Evolutionary conservation across 139 green algal species (phyloP).

Genomic region (Chlamydomonas sp.): DNA sequence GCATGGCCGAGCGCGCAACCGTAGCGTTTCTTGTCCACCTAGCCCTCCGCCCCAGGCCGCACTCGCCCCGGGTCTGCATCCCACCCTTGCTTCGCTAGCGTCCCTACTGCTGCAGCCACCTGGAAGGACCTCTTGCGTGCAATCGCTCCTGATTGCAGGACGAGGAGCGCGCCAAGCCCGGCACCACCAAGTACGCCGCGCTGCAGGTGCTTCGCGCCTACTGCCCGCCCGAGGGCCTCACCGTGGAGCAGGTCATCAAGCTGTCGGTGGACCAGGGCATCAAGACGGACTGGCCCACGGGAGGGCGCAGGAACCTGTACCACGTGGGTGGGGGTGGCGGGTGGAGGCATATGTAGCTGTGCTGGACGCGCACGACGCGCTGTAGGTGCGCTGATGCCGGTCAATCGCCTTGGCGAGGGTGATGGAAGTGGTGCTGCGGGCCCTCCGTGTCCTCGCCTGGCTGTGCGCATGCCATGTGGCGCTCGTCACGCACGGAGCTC

Average conservation of each 20-base stretch:
- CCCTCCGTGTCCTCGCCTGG: too few species aligned
- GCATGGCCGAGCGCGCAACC: too few species aligned
- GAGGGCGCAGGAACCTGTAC: conserved; percentile 39
- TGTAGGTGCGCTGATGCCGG: too few species aligned
- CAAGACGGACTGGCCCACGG: conserved; percentile 45
- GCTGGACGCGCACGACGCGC: background rate
- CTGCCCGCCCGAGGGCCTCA: background rate
- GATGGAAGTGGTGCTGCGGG: too few species aligned
- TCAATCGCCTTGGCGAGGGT: too few species aligned
- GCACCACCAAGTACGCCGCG: conserved; percentile 64
- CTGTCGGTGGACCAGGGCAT: conserved; percentile 39
- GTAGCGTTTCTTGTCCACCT: too few species aligned
- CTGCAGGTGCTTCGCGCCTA: conserved; percentile 21
- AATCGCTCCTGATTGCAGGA: conserved; percentile 29
- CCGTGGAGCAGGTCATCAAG: conserved; percentile 47
- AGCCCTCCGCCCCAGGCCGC: too few species aligned
- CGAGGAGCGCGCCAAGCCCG: conserved; percentile 59
- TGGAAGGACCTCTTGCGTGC: too few species aligned
- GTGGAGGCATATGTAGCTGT: background rate
- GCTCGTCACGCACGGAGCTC: background rate
- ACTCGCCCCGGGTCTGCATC: too few species aligned
- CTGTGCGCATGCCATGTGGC: too few species aligned
- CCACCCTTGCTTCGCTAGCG: too few species aligned
- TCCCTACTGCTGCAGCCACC: too few species aligned
- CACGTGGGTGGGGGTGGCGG: conserved; percentile 7